A percentile compares a stretch with the other conserved stretches of the same genome.
These are phyloP conservation scores for Combretum micranthum DNA, from an alignment of 345 rosid species.

Conservation along the genomic window DNA sequence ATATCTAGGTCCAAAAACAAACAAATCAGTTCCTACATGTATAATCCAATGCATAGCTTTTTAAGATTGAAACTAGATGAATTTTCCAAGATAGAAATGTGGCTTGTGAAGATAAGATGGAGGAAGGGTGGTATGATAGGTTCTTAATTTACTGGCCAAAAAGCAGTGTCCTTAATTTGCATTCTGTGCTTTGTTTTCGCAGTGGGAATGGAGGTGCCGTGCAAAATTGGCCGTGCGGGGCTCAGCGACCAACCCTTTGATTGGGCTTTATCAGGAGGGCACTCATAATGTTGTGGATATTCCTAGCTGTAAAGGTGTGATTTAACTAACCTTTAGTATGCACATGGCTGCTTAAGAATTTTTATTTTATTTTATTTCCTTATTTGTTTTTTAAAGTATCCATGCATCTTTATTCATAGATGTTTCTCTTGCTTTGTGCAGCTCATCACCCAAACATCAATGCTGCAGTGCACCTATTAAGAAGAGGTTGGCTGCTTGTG, in stretches of 20 bases:
- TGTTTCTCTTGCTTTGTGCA: slow-evolving; percentile 26
- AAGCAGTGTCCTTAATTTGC: slow-evolving; percentile 9
- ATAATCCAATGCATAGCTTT: too few species aligned
- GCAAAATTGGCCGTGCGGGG: slow-evolving; percentile 96
- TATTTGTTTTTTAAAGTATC: neutral
- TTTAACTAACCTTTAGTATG: neutral
- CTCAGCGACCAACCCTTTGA: slow-evolving; percentile 46
- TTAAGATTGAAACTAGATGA: too few species aligned
- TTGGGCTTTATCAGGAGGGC: slow-evolving; percentile 85
- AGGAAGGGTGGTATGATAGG: too few species aligned
- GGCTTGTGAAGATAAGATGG: too few species aligned
- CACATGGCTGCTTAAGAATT: neutral
- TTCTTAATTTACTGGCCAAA: slow-evolving; percentile 8
- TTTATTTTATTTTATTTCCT: neutral
- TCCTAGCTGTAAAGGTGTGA: slow-evolving; percentile 71
- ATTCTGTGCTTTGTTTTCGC: slow-evolving; percentile 7
- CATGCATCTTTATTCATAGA: neutral
- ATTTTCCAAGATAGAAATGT: too few species aligned
- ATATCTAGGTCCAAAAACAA: too few species aligned
- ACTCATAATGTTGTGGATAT: slow-evolving; percentile 82
- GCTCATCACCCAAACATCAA: slow-evolving; percentile 92
- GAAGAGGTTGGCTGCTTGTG: slow-evolving; percentile 43
- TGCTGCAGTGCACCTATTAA: slow-evolving; percentile 69
- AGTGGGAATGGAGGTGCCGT: slow-evolving; percentile 96
- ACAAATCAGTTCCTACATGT: too few species aligned